Base-by-base conservation (phyloP, 495 filamentous ascomycete species). In the Penicillium crystallinum region DNA sequence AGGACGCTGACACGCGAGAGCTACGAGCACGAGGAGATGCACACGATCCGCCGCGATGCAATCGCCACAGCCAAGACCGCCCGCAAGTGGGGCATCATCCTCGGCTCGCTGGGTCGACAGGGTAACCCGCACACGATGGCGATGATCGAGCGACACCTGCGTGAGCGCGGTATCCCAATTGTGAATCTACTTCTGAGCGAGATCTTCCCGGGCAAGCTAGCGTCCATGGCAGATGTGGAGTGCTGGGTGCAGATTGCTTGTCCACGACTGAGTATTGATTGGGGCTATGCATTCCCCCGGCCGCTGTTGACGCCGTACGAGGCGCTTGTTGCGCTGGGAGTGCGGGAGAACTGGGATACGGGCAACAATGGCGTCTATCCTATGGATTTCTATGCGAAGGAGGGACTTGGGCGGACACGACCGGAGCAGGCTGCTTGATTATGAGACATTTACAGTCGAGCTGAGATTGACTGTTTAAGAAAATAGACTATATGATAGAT, bases 171-270 rank as follows among this genome's bases (percentile, higher is more conserved):
- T 0, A 85, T 93, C 10, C 84, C 87, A 6, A 89, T 83, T 51
- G 81, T 98, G 25, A 90, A 92, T 55, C 59, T 98, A 1, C 69
- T 97, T 3, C 74, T 98, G 2, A 89, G 84, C 53, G 93, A 98
- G 74, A 97, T 98, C 23, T 97, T 97, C 65, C 93, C 93, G 0
- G 91, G 89, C 0, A 98, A 98, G 65, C 69, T 98, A 47, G 91
- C 86, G 0, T 80, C 92, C 74, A 96, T 98, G 89, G 59, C 64
- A 22, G 91, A 97, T 64, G 87, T 98, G 6, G 93, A 96, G 57
- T 92, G 89, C 53, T 98, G 93, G 93, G 91, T 97, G 30, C 93
- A 98, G 69, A 89, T 98, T 36, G 93, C 93, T 8, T 98, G 93
- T 75, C 93, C 93, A 7, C 70, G 93, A 23, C 61, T 98, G 61